phyloP scores from a whole-genome alignment of 306 rosid species.

The Cucumis cinereus region DNA sequence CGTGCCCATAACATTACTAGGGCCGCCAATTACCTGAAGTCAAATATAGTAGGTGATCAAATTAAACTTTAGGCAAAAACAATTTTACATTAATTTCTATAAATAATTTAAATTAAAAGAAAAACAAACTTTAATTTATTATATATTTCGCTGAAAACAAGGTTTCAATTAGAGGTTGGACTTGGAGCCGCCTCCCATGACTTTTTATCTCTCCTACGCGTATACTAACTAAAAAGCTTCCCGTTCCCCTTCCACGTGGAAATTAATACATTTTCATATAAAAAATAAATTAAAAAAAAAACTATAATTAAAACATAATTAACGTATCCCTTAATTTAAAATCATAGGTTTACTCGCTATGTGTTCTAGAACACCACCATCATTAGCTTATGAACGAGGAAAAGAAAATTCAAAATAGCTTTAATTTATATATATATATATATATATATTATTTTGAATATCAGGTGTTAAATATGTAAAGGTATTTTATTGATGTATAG shows the following conservation, averaged over 20 bases:
- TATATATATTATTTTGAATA: too few species aligned
- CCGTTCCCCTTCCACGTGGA: neutral
- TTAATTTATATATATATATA: too few species aligned
- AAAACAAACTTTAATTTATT: too few species aligned
- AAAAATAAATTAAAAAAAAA: too few species aligned
- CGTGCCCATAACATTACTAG: neutral
- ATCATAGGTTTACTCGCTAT: too few species aligned
- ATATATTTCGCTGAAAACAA: neutral
- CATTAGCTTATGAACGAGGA: neutral
- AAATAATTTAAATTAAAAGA: neutral
- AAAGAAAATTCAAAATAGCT: neutral
- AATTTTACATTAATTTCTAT: neutral
- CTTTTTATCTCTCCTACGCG: neutral
- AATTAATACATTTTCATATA: too few species aligned
- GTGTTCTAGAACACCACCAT: neutral
- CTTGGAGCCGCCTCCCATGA: neutral
- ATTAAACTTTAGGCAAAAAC: neutral
- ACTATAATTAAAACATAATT: too few species aligned
- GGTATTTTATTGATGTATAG: neutral
- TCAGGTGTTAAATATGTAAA: neutral
- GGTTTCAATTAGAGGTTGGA: too few species aligned
- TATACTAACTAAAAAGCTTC: neutral
- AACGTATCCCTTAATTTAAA: too few species aligned
- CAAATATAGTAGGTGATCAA: neutral
- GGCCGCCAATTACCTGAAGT: neutral